Evolutionary conservation across 371 early-diverging fungal species (phyloP).

Genomic region (Mortierella sp.): DNA sequence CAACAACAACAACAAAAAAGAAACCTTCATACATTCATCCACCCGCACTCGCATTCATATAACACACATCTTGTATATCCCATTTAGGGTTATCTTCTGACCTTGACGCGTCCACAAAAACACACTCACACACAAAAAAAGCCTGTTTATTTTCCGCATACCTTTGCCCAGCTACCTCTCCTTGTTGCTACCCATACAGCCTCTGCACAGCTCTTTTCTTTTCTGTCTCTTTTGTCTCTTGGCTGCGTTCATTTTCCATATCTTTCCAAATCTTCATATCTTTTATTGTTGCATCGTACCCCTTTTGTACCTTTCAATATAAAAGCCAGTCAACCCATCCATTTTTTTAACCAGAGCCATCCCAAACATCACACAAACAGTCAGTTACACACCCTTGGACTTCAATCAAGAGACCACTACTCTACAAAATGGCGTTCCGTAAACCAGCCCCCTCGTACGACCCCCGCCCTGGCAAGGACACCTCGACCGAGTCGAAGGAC

Average conservation of each 20-base stretch:
- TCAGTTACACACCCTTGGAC: neutral
- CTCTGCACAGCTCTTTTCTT: neutral
- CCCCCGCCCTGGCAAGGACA: constrained; percentile 2
- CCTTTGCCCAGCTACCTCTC: no score
- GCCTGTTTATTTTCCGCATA: no score
- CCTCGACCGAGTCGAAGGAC: neutral
- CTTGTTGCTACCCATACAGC: no score
- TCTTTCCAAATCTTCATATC: neutral
- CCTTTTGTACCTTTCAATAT: neutral
- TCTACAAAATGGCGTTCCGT: constrained; percentile 13
- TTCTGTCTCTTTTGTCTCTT: neutral
- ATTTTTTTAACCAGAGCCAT: neutral
- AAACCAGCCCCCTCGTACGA: constrained; percentile 2
- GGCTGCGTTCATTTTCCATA: neutral
- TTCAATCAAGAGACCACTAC: neutral
- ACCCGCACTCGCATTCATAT: neutral
- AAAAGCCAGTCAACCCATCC: neutral
- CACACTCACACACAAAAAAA: neutral
- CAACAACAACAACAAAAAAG: neutral
- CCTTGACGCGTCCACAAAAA: neutral
- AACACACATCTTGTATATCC: neutral
- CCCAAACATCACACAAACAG: neutral
- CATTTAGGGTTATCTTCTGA: neutral
- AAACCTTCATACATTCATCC: neutral
- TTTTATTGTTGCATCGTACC: no score